Evolutionary conservation across 805 yeast genomes (phyloP).

Genomic region (Yarrowia phangngaensis): DNA sequence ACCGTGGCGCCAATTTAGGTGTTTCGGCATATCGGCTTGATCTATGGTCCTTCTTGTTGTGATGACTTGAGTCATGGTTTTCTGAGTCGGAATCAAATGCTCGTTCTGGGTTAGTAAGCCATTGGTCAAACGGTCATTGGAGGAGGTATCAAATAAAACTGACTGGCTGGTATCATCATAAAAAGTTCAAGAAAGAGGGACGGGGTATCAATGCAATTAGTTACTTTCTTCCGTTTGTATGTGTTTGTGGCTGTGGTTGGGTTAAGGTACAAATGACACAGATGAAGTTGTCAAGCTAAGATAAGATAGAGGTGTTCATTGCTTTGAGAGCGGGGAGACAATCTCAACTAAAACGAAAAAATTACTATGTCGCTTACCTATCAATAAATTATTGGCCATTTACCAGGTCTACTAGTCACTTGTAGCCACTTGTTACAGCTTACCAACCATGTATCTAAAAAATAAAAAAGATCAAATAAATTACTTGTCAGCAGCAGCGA

Average conservation of each 20-base stretch:
- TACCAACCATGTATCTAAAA: conserved; percentile 16
- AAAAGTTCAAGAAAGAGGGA: too few species aligned
- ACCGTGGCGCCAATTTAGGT: conserved; percentile 16
- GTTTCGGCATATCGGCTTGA: too few species aligned
- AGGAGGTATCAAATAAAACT: not conserved
- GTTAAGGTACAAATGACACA: not conserved
- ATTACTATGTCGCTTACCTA: too few species aligned
- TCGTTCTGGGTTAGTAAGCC: conserved; percentile 26
- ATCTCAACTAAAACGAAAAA: too few species aligned
- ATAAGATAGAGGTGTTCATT: conserved; percentile 1
- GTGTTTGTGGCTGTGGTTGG: not conserved
- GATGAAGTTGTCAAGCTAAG: not conserved
- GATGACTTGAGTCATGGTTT: not conserved
- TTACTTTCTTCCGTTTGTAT: not conserved
- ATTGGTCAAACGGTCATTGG: too few species aligned
- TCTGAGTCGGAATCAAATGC: conserved; percentile 2
- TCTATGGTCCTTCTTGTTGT: conserved; percentile 1
- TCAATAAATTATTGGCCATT: too few species aligned
- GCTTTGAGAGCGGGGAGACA: not conserved
- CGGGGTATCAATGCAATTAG: conserved; percentile 7
- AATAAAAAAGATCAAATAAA: conserved; percentile 20
- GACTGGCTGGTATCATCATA: conserved; percentile 18
- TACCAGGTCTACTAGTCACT: not conserved
- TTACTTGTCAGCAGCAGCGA: conserved; percentile 26
- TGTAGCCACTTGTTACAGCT: not conserved